Base-by-base conservation (phyloP, 176 grass and related monocot species). In the Zea mays region DNA sequence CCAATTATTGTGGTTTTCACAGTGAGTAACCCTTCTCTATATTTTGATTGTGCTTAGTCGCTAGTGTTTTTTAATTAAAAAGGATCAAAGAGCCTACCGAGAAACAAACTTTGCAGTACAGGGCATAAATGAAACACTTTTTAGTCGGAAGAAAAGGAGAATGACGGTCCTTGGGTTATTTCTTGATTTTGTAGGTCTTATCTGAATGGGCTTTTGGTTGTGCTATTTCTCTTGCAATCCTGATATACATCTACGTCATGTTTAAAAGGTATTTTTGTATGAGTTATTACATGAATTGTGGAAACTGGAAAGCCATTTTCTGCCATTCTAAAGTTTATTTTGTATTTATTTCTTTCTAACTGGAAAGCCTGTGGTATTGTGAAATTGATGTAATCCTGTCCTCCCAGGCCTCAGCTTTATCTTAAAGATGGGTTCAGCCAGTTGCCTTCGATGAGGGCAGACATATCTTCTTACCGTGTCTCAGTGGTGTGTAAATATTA, bases 1-100 rank as follows among this genome's bases (percentile, higher is more conserved):
- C 96, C 91, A 40, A 65, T 98, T 75, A 81, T 98, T 86, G 69
- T 92, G 39, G 62, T 95, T 88, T 90, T 98, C 62, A 98, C 92
- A 61, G 94, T 90, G 82, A 78, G 87, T 75, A 72, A 46, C 46
- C 69, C 12, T 79, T 79, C 2, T 7, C 6, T 19, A n/a, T 40
- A 74, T 60, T 73, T 65, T 39, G 36, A 69, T 88, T 43, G 72
- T 50, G 9, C 37, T 74, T 77, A 62, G 47, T 83, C 70, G 33
- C 16, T 27, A 48, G 8, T 37, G 63, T 73, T 82, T 64, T 56
- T 75, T 14, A 84, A 86, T 16, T 50, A 15, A 50, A 79, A 16
- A 20, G 11, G 72, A 59, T 66, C 67, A 77, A 52, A 41, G 1
- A 56, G 52, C 2, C 51, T 56, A 13, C 27, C 69, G 46, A 75